Percentiles rank a stretch among this genome's conserved stretches.
Conservation (phyloP, 495 filamentous ascomycete species). For the Platismatia glauca region DNA sequence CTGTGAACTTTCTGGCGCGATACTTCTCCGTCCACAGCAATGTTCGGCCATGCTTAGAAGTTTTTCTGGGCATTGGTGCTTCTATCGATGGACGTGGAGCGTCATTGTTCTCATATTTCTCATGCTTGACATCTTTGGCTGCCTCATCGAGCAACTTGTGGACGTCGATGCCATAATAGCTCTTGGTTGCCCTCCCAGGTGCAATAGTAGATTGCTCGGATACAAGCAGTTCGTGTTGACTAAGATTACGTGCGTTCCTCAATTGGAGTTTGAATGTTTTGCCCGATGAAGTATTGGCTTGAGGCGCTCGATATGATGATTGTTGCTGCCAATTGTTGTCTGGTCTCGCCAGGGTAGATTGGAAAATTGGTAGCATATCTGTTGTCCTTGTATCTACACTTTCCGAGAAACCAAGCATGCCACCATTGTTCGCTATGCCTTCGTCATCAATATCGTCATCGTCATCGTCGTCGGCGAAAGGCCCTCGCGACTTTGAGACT, state of each 20-base stretch:
- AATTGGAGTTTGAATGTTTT: constrained; percentile 46
- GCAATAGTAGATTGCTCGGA: constrained; percentile 59
- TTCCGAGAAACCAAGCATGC: background rate
- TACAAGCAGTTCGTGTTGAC: constrained; percentile 60
- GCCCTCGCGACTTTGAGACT: constrained; percentile 36
- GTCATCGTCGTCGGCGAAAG: constrained; percentile 37
- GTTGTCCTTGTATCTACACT: background rate
- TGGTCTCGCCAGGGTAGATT: background rate
- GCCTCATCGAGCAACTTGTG: constrained; percentile 66
- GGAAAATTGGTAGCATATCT: background rate
- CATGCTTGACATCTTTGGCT: constrained; percentile 33
- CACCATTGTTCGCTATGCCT: background rate
- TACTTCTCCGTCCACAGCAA: constrained; percentile 85
- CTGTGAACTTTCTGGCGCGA: constrained; percentile 81
- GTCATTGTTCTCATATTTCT: constrained; percentile 26
- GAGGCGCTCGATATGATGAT: constrained; percentile 24
- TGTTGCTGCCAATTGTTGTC: constrained; percentile 16
- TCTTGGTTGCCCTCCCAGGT: constrained; percentile 64
- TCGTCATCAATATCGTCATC: constrained; percentile 22
- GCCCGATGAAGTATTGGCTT: constrained; percentile 59
- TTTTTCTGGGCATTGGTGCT: constrained; percentile 29
- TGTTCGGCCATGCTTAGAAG: constrained; percentile 40
- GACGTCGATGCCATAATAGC: constrained; percentile 88
- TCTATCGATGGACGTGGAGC: constrained; percentile 31
- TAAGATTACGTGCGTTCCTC: constrained; percentile 37